Evolutionary conservation across 352 stramenopile genomes (phyloP).

Genomic region (Phytopythium kandeliae): DNA sequence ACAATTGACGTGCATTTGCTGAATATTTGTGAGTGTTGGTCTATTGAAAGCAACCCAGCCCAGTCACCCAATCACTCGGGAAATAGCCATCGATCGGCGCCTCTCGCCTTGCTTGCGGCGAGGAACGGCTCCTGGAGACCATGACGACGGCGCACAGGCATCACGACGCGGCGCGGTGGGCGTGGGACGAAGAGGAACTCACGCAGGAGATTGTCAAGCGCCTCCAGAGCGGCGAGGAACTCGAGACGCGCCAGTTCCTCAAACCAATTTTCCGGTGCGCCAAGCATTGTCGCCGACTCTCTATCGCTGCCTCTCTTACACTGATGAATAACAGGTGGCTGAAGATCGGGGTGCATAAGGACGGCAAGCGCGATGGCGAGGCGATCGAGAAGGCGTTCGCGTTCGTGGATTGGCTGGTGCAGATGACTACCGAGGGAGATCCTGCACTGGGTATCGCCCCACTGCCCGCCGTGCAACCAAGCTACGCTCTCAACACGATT

Average conservation of each 20-base stretch:
- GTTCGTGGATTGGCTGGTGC: constrained; percentile 70
- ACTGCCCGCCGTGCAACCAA: constrained; percentile 44
- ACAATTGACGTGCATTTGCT: too few relatives aligned
- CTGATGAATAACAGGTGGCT: constrained; percentile 50
- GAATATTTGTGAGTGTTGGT: too few relatives aligned
- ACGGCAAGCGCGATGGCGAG: constrained; percentile 42
- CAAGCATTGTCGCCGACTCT: too few relatives aligned
- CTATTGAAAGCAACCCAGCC: too few relatives aligned
- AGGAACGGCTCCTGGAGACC: too few relatives aligned
- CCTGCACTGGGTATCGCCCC: constrained; percentile 25
- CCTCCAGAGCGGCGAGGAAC: constrained; percentile 19
- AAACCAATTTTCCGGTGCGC: constrained; percentile 53
- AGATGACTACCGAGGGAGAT: constrained; percentile 43
- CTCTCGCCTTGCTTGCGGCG: too few relatives aligned
- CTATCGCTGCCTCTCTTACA: too few relatives aligned
- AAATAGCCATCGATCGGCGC: too few relatives aligned
- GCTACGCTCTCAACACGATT: constrained; percentile 75
- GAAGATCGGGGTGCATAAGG: constrained; percentile 57
- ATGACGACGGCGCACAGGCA: not conserved
- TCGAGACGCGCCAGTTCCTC: constrained; percentile 62
- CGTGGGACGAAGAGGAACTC: constrained; percentile 33
- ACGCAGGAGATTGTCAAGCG: constrained; percentile 29
- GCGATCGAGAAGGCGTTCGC: constrained; percentile 56
- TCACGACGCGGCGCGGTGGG: constrained; percentile 1
- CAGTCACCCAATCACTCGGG: too few relatives aligned